Conservation (phyloP, 2,329 filamentous ascomycete species). For the Colletotrichum higginsianum region DNA sequence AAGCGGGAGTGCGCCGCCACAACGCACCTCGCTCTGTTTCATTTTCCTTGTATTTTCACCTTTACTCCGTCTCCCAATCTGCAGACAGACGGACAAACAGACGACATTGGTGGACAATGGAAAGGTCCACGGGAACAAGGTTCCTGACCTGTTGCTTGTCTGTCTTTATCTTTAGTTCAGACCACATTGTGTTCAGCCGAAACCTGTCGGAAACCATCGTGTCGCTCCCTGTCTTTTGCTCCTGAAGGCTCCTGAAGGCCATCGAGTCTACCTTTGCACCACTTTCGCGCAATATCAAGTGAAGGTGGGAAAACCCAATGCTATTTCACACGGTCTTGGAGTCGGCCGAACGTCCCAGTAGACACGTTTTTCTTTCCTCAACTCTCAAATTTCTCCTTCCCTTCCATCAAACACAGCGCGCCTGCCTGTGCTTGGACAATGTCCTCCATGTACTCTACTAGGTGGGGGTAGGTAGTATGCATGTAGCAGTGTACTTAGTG, state of each 20-base stretch:
- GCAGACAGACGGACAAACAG: background rate
- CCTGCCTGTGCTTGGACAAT: background rate
- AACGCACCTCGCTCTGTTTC: constrained; percentile 16
- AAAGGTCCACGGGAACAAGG: background rate
- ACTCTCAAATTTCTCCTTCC: background rate
- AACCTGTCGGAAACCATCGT: constrained; percentile 18
- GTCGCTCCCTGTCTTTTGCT: background rate
- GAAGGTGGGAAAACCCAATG: no score
- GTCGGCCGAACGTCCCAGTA: no score
- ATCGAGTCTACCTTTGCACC: no score
- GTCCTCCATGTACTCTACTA: no score
- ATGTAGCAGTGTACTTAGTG: background rate
- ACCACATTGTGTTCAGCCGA: constrained; percentile 31
- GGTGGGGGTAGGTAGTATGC: no score
- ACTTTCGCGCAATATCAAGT: no score
- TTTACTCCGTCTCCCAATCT: background rate
- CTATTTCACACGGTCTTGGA: no score
- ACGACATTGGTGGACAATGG: background rate
- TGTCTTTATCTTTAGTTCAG: constrained; percentile 14
- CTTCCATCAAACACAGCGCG: background rate
- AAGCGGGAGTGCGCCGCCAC: constrained; percentile 37
- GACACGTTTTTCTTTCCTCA: no score
- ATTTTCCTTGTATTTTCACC: no score
- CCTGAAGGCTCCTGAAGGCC: background rate
- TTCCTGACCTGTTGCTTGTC: background rate